Evolutionary conservation across 2,329 filamentous ascomycete genomes (phyloP).

Genomic region (Camptophora hylomeconis): DNA sequence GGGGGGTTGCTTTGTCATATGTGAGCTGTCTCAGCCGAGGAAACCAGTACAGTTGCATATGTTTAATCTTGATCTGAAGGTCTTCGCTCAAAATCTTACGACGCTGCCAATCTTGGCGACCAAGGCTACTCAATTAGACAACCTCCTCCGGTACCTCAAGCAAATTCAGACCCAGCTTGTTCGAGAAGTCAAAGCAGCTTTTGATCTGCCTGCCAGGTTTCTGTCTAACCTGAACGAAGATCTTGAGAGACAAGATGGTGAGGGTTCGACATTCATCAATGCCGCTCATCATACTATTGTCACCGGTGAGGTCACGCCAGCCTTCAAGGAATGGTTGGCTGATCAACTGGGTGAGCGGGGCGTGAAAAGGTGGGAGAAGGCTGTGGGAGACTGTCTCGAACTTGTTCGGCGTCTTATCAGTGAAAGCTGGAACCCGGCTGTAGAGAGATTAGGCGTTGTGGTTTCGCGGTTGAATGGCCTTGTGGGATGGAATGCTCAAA

Average conservation of each 20-base stretch:
- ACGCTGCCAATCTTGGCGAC: conserved; percentile 71
- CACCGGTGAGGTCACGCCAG: conserved; percentile 64
- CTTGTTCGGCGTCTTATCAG: conserved; percentile 66
- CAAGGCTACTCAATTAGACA: conserved; percentile 78
- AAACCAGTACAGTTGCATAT: conserved; percentile 46
- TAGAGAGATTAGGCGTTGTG: conserved; percentile 71
- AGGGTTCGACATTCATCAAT: conserved; percentile 45
- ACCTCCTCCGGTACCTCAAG: conserved; percentile 69
- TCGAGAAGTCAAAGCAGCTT: conserved; percentile 69
- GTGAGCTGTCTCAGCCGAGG: conserved; percentile 15
- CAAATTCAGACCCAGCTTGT: conserved; percentile 69
- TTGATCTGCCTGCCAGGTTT: conserved; percentile 68
- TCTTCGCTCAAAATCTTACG: conserved; percentile 59
- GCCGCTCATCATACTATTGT: conserved; percentile 74
- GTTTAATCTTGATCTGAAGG: conserved; percentile 71
- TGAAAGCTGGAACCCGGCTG: conserved; percentile 74
- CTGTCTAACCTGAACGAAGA: conserved; percentile 65
- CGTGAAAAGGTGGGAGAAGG: conserved; percentile 90
- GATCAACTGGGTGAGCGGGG: conserved; percentile 72
- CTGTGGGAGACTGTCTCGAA: conserved; percentile 63
- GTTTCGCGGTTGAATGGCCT: conserved; percentile 73
- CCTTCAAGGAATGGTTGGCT: conserved; percentile 75
- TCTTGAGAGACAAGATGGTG: conserved; percentile 45
- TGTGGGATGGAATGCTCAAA: conserved; percentile 35
- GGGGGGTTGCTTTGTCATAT: conserved; percentile 65